phyloP scores from a whole-genome alignment of 352 stramenopile species.

The Globisporangium nodosum region DNA sequence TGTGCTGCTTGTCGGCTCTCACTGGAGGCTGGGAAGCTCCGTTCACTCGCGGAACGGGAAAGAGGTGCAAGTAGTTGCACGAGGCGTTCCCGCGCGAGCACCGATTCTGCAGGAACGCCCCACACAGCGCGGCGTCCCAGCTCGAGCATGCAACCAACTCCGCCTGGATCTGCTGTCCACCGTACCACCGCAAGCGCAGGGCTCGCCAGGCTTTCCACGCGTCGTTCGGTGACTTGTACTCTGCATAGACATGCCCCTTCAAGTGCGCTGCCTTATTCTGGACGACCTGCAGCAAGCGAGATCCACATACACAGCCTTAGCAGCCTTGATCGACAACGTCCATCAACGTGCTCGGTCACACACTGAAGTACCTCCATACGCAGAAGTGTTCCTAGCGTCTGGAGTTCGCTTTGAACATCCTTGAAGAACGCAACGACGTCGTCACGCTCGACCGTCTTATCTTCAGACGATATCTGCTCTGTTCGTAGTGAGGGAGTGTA shows the following conservation, averaged over 20 bases:
- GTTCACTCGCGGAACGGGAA: neutral
- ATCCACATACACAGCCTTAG: neutral
- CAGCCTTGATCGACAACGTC: neutral
- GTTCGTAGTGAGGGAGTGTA: neutral
- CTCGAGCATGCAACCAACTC: conserved; percentile 9
- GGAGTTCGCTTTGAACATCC: conserved; percentile 8
- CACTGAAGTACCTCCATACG: conserved; percentile 14
- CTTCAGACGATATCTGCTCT: neutral
- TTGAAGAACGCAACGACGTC: conserved; percentile 6
- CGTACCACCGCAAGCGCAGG: conserved; percentile 18
- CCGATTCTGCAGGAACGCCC: conserved; percentile 7
- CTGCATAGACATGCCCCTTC: conserved; percentile 21
- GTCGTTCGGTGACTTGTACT: conserved; percentile 13
- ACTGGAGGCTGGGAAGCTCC: neutral
- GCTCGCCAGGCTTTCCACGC: conserved; percentile 12
- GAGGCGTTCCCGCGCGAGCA: conserved; percentile 11
- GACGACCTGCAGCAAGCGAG: conserved; percentile 12
- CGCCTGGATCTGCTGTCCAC: conserved; percentile 8
- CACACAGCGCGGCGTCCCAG: conserved; percentile 13
- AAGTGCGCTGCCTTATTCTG: conserved; percentile 20
- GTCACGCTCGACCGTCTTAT: neutral
- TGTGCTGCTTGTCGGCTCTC: neutral
- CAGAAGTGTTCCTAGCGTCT: conserved; percentile 10
- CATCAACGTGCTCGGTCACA: no score
- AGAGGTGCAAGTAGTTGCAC: conserved; percentile 18